A percentile compares a stretch with the other conserved stretches of the same genome.
These are phyloP conservation scores for Lotus japonicus DNA, from an alignment of 306 rosid genomes.

Conservation along the genomic window DNA sequence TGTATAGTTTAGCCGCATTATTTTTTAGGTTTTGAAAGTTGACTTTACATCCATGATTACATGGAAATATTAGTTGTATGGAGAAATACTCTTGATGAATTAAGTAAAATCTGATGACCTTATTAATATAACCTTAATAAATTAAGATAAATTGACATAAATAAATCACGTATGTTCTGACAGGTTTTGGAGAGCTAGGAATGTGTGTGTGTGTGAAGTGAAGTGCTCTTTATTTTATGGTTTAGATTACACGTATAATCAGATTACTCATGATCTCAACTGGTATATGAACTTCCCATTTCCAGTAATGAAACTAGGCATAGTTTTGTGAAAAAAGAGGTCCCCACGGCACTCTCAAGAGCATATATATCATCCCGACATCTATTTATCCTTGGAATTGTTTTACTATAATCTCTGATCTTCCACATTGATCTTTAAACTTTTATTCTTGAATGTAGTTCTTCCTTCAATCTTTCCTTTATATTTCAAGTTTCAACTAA, in stretches of 20 bases:
- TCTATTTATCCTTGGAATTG: slow-evolving; percentile 1
- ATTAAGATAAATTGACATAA: not conserved
- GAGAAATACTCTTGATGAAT: not conserved
- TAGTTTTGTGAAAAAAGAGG: not conserved
- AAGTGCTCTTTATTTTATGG: slow-evolving; percentile 6
- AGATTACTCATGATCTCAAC: too few species aligned
- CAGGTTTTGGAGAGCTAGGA: not conserved
- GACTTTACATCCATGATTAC: not conserved
- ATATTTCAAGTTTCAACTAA: slow-evolving; percentile 21
- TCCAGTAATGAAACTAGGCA: slow-evolving; percentile 7
- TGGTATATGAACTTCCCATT: not conserved
- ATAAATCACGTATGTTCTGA: not conserved
- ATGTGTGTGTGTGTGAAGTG: too few species aligned
- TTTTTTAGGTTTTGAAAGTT: not conserved
- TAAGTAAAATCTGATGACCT: not conserved
- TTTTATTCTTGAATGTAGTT: not conserved
- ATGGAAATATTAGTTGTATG: not conserved
- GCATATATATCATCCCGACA: not conserved
- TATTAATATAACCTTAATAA: not conserved
- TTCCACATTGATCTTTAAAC: not conserved
- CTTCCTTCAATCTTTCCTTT: not conserved
- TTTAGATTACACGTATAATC: not conserved
- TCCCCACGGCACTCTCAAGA: not conserved
- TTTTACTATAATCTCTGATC: slow-evolving; percentile 5
- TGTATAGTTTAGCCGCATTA: not conserved